Conservation (phyloP, 2,329 filamentous ascomycete species). For the Colletotrichum sojae region DNA sequence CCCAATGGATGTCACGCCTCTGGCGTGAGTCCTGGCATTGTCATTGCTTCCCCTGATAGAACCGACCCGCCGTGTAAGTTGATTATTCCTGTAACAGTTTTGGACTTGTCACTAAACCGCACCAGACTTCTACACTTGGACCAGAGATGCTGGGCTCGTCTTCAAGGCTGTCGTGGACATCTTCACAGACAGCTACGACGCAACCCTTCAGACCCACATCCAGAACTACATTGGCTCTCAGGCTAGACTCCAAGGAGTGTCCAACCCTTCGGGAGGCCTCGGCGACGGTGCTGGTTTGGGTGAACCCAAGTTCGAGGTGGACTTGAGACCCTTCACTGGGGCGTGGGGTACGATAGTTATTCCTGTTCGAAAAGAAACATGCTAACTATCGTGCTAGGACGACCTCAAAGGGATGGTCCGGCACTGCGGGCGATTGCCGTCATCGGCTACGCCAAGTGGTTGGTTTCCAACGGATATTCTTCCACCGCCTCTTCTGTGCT, state of each 20-base stretch:
- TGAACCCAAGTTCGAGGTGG: constrained; percentile 81
- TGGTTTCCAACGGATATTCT: constrained; percentile 76
- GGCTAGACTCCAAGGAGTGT: constrained; percentile 75
- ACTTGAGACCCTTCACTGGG: constrained; percentile 75
- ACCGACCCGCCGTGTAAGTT: constrained; percentile 68
- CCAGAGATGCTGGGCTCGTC: constrained; percentile 78
- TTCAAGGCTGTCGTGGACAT: constrained; percentile 79
- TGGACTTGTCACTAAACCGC: constrained; percentile 30
- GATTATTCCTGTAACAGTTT: neutral
- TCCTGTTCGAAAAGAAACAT: too few relatives aligned
- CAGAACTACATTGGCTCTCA: constrained; percentile 79
- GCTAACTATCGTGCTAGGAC: constrained; percentile 56
- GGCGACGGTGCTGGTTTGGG: constrained; percentile 70
- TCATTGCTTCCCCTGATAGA: constrained; percentile 71
- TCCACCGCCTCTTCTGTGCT: constrained; percentile 68
- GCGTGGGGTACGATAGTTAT: too few relatives aligned
- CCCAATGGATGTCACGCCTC: constrained; percentile 63
- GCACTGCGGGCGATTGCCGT: constrained; percentile 82
- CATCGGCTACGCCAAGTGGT: constrained; percentile 80
- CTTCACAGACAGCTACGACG: constrained; percentile 72
- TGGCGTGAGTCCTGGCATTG: constrained; percentile 64
- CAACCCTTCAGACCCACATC: constrained; percentile 70
- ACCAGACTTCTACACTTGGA: constrained; percentile 85
- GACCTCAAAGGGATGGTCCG: constrained; percentile 85
- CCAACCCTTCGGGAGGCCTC: constrained; percentile 77